Evolutionary conservation across 2,329 filamentous ascomycete genomes (phyloP), one percentile per base, ranked within the genome.

Genomic region (Trichoderma koningii): DNA sequence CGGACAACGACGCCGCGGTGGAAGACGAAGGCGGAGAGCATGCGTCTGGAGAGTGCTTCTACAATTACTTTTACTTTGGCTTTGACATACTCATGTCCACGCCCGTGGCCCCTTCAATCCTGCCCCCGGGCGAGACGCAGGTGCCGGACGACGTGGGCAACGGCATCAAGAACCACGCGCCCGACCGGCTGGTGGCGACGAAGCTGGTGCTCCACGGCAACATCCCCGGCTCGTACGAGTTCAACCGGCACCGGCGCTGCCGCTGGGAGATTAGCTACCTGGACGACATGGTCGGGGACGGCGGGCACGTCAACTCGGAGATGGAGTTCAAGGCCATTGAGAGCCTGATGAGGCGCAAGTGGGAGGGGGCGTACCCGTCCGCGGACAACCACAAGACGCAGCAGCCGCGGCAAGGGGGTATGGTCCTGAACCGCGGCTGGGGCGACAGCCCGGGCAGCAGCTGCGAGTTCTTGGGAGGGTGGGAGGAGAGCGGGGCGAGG

Each of bases 121-220:
- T 81, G 7, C 88, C 90, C 0, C 89, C 14, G 79, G 69, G 67
- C 14, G 66, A 64, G 12, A 67, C 69, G 3, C 55, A 67, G 28
- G 62, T 56, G 1, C 67, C 70, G 9, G 71, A 71, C 23, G 71
- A 70, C 3, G 67, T 66, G 0, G 71, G 71, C 12, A 74, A 68
- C 21, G 68, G 71, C 3, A 74, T 84, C 69, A 79, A 79, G 67
- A 77, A 74, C 1, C 77, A 78, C 42, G 77, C 76, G 1, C 76
- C 85, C 0, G 87, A 92, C 65, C 87, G 89, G 47, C 82, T 96
- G 12, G 92, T 95, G 0, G 93, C 91, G 6, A 95, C 91, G 0
- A 98, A 98, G 74, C 76, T 99, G n/a, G 87, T 98, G 19, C 83
- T 99, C 2, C 95, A 99, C 75, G 92, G 91, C 50, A 99, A 99